Conservation (phyloP, 495 filamentous ascomycete genomes). For the Elasticomyces elasticus region DNA sequence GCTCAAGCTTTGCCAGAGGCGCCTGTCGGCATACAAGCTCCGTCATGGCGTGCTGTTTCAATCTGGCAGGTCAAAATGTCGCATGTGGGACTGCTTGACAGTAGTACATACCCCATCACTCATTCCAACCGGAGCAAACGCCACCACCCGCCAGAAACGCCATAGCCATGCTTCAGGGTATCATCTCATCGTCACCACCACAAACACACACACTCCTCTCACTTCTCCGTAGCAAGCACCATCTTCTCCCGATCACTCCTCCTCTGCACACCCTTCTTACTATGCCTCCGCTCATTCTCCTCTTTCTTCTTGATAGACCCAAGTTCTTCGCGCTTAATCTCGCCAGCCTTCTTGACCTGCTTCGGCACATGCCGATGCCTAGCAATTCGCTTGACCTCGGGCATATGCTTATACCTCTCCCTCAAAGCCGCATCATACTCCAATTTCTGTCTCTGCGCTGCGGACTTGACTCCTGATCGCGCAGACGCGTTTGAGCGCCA, state of each 20-base stretch:
- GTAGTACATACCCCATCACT: not conserved
- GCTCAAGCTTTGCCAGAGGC: not conserved
- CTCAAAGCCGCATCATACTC: conserved; percentile 84
- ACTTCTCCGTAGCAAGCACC: conserved; percentile 69
- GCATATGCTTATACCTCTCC: conserved; percentile 86
- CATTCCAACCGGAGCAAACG: not conserved
- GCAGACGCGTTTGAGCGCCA: conserved; percentile 86
- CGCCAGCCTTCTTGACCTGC: conserved; percentile 90
- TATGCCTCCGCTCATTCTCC: conserved; percentile 91
- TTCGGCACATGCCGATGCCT: conserved; percentile 87
- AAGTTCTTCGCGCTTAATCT: conserved; percentile 91
- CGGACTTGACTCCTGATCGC: conserved; percentile 73
- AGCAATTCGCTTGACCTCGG: conserved; percentile 82
- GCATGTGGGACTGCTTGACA: not conserved
- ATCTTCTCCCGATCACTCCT: conserved; percentile 86
- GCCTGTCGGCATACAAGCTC: too few relatives aligned
- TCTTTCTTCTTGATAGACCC: conserved; percentile 74
- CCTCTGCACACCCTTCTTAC: conserved; percentile 64
- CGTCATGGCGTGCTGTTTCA: not conserved
- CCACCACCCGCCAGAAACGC: not conserved
- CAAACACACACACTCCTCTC: not conserved
- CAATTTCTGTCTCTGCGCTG: conserved; percentile 70
- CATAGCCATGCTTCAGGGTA: not conserved
- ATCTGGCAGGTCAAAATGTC: not conserved
- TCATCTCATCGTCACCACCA: not conserved